Conservation (phyloP, 164 flowering plant species). For the Tinospora cordifolia region DNA sequence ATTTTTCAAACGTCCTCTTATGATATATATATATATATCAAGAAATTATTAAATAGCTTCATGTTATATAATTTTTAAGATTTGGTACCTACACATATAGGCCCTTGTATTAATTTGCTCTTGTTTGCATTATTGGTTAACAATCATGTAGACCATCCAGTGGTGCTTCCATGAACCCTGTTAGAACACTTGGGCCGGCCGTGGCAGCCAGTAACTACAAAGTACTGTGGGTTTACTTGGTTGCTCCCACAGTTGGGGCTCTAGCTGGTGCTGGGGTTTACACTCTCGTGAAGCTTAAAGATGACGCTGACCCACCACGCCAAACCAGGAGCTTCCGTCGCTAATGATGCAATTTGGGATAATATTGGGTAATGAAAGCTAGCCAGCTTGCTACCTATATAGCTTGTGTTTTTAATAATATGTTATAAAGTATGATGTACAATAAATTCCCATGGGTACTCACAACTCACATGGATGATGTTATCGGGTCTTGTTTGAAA, state of each 20-base stretch:
- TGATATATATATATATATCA: no score
- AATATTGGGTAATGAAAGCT: no score
- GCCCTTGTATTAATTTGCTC: background rate
- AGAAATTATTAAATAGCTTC: no score
- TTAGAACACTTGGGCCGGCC: slow-evolving; percentile 78
- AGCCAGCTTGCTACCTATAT: no score
- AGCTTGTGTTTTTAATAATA: no score
- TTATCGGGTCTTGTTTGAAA: no score
- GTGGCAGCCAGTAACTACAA: slow-evolving; percentile 75
- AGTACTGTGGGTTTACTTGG: slow-evolving; percentile 56
- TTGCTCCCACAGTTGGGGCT: slow-evolving; percentile 78
- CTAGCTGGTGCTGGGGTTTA: slow-evolving; percentile 59
- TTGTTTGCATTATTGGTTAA: background rate
- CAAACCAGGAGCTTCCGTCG: slow-evolving; percentile 72
- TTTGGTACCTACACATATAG: no score
- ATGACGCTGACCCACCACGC: slow-evolving; percentile 41
- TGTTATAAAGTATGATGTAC: no score
- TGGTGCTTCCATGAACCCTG: slow-evolving; percentile 92
- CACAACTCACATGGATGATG: no score
- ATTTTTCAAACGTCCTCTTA: no score
- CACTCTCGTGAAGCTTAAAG: slow-evolving; percentile 53
- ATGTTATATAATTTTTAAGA: background rate
- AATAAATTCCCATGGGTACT: no score
- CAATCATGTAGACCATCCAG: slow-evolving; percentile 42
- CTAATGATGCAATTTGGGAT: slow-evolving; percentile 14